Evolutionary conservation across 2,329 filamentous ascomycete genomes (phyloP).

Genomic region (Metarhizium brunneum): DNA sequence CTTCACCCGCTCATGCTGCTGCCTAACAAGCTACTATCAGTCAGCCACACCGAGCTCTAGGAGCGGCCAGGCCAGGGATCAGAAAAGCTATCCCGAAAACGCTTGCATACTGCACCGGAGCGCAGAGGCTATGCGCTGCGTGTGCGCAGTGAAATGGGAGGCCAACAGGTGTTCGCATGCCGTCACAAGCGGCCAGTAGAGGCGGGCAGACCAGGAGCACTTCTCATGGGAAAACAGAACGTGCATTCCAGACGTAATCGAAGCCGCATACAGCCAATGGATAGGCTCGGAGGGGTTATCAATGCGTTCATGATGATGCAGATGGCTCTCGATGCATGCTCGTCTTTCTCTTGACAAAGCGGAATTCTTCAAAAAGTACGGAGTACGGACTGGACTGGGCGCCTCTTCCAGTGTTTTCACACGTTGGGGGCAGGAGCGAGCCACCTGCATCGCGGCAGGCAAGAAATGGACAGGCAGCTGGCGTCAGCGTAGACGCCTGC

Average conservation of each 20-base stretch:
- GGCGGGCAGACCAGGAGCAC: neutral
- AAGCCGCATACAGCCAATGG: neutral
- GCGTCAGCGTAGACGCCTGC: too few relatives aligned
- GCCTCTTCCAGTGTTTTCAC: too few relatives aligned
- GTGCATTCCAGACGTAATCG: too few relatives aligned
- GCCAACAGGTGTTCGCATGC: neutral
- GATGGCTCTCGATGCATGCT: neutral
- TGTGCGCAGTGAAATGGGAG: neutral
- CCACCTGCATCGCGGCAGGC: too few relatives aligned
- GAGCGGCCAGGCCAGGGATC: neutral
- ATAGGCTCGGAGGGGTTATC: neutral
- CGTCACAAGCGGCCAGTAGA: neutral
- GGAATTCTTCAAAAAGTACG: neutral
- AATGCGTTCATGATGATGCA: too few relatives aligned
- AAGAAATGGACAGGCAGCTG: too few relatives aligned
- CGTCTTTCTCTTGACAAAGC: too few relatives aligned
- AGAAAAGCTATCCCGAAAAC: neutral
- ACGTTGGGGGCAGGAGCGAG: too few relatives aligned
- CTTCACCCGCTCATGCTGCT: neutral
- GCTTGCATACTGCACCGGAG: neutral
- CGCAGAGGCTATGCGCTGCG: neutral
- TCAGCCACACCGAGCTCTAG: neutral
- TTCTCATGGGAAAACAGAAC: neutral
- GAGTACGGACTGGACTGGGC: neutral
- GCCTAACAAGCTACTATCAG: neutral